Base-by-base conservation (phyloP, 805 yeast species). In the Kodamaea fukazawae region DNA sequence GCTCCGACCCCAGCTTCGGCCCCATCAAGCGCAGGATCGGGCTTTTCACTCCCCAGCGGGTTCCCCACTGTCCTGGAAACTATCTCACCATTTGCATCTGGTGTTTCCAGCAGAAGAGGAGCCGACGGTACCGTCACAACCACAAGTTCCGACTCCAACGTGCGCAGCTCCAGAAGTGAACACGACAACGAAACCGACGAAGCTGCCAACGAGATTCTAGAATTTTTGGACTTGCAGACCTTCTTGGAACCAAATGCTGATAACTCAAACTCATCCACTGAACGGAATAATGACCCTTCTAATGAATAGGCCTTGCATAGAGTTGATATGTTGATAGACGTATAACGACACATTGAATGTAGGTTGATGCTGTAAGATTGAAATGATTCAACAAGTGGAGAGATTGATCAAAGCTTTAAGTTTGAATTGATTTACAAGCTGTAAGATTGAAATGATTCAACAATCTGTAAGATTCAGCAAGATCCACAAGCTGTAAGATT, bases 101-200 rank as follows among this genome's bases (percentile, higher is more conserved):
- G 79, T 1, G 73, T 76, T 7, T 54, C 70, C 10, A 74, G 79
- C 46, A 63, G 76, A 42, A 55, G 80, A 43, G 71, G 75, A 0
- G 51, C 63, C 0, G 50, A 46, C 33, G 80, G 79, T 2, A 73
- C 71, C 1, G 66, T 56, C 7, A 20, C 23, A 5, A 72, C 78
- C 9, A 47, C 42, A 8, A 35, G 34, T 27, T 44, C 38, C 6
- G 29, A 26, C 29, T 23, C 12, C 23, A 5, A 20, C 23, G 5
- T 20, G 23, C 23, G 9, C 30, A 27, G 9, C 15, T 7, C n/a
- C 9, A 22, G 31, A 7, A 23, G 8, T 11, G 37, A 22, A 26
- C 37, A 13, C 5, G 15, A 13, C 7, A 34, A 15, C 20, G 12
- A 14, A 12, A 14, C 31, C 11, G 31, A 14, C 9, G 44, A 42